Evolutionary conservation across 1,139 yeast species (phyloP).

Genomic region (Lodderomyces metapsilosis): DNA sequence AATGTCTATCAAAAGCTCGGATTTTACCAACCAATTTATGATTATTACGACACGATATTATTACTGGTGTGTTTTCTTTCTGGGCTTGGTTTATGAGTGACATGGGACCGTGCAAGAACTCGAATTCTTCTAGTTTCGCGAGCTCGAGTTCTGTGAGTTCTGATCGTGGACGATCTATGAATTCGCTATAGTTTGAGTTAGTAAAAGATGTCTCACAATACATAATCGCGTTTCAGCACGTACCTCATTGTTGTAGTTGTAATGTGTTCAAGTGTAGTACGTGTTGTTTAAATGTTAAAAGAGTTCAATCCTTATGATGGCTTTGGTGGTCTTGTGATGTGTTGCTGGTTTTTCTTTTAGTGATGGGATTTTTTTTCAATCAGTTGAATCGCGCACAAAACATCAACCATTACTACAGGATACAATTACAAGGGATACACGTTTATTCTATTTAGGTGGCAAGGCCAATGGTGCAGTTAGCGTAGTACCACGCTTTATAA

Average conservation of each 20-base stretch:
- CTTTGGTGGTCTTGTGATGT: too few relatives aligned
- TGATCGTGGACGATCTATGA: constrained; percentile 68
- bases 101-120: constrained; percentile 89
- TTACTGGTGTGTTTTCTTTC: constrained; percentile 68
- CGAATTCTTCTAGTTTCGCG: constrained; percentile 82
- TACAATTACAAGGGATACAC: too few relatives aligned
- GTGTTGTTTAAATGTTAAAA: not conserved
- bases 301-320: too few relatives aligned
- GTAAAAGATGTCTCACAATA: constrained; percentile 1
- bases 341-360: not conserved
- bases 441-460: constrained; percentile 6
- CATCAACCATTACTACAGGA: too few relatives aligned
- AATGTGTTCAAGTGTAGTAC: not conserved
- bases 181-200: constrained; percentile 44
- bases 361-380: not conserved
- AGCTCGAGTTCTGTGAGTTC: constrained; percentile 82
- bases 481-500: constrained; percentile 72
- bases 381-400: too few relatives aligned
- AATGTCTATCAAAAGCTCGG: constrained; percentile 93
- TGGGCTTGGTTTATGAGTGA: constrained; percentile 81
- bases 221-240: not conserved
- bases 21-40: constrained; percentile 88
- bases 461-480: constrained; percentile 73
- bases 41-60: constrained; percentile 88
- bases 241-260: constrained; percentile 7